A percentile compares a stretch with the other conserved stretches of the same genome.
Conservation (phyloP, 257 asterid genomes). For the Prunella vulgaris region DNA sequence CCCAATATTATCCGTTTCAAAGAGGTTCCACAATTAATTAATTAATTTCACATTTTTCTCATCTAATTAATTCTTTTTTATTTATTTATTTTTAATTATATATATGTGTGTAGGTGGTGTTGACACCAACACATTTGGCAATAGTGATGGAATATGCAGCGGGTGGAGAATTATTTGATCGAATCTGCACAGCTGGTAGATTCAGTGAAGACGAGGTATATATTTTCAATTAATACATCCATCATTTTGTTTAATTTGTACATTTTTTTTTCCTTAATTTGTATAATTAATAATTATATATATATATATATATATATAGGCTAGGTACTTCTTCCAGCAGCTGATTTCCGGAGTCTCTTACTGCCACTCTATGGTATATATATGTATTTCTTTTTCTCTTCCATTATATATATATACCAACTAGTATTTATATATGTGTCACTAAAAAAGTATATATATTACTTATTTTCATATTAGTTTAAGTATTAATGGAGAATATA, state of each 20-base stretch:
- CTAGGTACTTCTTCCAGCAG: slow-evolving; percentile 55
- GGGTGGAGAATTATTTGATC: slow-evolving; percentile 69
- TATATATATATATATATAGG: slow-evolving; percentile 1
- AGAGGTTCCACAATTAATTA: slow-evolving; percentile 38
- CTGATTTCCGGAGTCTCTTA: slow-evolving; percentile 46
- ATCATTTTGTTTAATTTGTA: no score
- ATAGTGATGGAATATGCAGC: slow-evolving; percentile 82
- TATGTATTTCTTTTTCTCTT: no score
- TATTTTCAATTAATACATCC: no score
- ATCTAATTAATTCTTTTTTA: no score
- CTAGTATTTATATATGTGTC: no score
- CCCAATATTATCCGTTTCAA: slow-evolving; percentile 83
- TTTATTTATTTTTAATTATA: no score
- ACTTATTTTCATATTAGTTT: no score
- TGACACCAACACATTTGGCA: slow-evolving; percentile 50
- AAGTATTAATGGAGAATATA: no score
- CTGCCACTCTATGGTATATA: slow-evolving; percentile 54
- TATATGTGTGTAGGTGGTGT: slow-evolving; percentile 31
- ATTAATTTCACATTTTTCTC: no score
- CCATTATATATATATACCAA: no score
- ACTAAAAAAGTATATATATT: no score
- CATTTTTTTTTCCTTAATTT: no score
- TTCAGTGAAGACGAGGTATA: slow-evolving; percentile 60
- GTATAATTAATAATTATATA: neutral
- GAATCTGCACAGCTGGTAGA: slow-evolving; percentile 59